Conservation (phyloP, 345 rosid genomes). For the Pistacia integerrima region DNA sequence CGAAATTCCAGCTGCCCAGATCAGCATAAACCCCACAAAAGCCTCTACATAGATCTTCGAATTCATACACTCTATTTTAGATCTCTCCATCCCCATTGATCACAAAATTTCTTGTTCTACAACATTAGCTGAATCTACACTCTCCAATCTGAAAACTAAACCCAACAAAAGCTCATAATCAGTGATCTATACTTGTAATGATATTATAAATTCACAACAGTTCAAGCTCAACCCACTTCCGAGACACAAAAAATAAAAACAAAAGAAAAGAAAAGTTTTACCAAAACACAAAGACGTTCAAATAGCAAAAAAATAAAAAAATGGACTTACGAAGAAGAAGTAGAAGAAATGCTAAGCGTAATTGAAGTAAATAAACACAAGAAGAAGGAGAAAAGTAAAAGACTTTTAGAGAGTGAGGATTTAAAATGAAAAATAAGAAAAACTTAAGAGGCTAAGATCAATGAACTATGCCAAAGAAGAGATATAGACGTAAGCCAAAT, state of each 20-base stretch:
- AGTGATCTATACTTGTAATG: constrained; percentile 23
- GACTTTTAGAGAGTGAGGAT: constrained; percentile 25
- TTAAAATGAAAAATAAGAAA: constrained; percentile 24
- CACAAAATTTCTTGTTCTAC: constrained; percentile 23
- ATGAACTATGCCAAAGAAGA: constrained; percentile 17
- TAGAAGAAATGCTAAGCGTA: constrained; percentile 20
- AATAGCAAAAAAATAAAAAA: background rate
- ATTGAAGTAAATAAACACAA: constrained; percentile 22
- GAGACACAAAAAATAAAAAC: constrained; percentile 18
- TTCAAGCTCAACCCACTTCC: background rate
- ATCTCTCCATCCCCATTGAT: constrained; percentile 65
- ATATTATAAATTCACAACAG: constrained; percentile 19
- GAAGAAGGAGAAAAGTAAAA: constrained; percentile 19
- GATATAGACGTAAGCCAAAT: constrained; percentile 11
- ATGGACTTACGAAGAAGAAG: constrained; percentile 35
- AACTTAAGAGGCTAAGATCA: constrained; percentile 62
- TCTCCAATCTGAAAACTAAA: constrained; percentile 44
- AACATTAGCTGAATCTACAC: constrained; percentile 36
- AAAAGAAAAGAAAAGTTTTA: background rate
- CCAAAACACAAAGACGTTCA: background rate
- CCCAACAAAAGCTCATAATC: constrained; percentile 16
- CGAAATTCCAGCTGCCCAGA: constrained; percentile 56
- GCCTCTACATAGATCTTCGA: constrained; percentile 49
- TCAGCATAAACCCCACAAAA: constrained; percentile 52
- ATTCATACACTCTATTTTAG: constrained; percentile 35